A percentile compares a stretch with the other conserved stretches of the same genome.
Conservation (phyloP, 1,139 yeast species). For the Geotrichum reessii region DNA sequence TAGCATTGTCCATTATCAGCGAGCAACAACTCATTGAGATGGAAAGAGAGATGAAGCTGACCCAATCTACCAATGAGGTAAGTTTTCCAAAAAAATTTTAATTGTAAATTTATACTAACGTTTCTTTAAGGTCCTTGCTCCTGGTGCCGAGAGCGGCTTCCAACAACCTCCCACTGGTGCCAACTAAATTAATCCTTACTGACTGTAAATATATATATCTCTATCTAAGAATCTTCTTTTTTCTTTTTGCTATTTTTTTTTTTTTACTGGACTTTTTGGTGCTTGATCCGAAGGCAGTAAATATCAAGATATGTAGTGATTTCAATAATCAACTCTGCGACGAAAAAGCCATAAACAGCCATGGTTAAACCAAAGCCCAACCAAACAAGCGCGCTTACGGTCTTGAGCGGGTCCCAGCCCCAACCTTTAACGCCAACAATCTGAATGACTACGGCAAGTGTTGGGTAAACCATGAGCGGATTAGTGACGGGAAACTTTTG, state of each 20-base stretch:
- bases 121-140: conserved; percentile 48
- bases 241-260: neutral
- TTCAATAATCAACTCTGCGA: conserved; percentile 75
- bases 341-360: conserved; percentile 74
- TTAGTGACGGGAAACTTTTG: conserved; percentile 71
- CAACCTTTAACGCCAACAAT: conserved; percentile 29
- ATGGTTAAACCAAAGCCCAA: conserved; percentile 67
- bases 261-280: conserved; percentile 44
- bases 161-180: conserved; percentile 32
- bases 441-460: conserved; percentile 47
- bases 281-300: conserved; percentile 78
- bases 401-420: conserved; percentile 27
- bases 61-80: conserved; percentile 73
- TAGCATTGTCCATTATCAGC: conserved; percentile 79
- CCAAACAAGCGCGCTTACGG: conserved; percentile 44
- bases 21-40: conserved; percentile 91
- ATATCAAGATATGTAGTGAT: conserved; percentile 80
- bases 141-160: conserved; percentile 60
- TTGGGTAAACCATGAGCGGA: conserved; percentile 65
- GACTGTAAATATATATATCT: neutral
- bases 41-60: conserved; percentile 87
- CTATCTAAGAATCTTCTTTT: neutral
- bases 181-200: neutral
- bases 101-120: neutral
- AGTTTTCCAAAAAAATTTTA: too few relatives aligned